These are phyloP conservation scores for Coemansia sp. DNA, from an alignment of 192 early-diverging fungal genomes.

Conservation along the genomic window DNA sequence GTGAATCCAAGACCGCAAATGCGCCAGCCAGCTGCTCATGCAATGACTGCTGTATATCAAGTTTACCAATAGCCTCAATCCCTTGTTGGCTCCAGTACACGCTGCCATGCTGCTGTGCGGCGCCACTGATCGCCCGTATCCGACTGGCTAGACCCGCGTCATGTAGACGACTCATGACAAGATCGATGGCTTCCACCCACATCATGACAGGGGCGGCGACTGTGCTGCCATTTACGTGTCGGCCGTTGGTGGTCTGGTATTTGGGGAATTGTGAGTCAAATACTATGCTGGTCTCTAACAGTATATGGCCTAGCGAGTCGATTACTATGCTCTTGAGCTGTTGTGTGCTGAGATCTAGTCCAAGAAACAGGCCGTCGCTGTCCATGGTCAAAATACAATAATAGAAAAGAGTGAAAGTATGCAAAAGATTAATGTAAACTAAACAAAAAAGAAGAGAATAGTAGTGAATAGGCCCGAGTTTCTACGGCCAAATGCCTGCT, in stretches of 20 bases:
- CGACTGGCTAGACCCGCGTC: conserved; percentile 35
- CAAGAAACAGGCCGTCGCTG: conserved; percentile 59
- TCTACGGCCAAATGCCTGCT: not conserved
- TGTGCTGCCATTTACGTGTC: conserved; percentile 51
- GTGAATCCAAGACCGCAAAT: conserved; percentile 57
- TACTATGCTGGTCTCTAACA: conserved; percentile 59
- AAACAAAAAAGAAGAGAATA: not conserved
- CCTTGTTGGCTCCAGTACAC: conserved; percentile 73
- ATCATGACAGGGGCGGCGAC: conserved; percentile 72
- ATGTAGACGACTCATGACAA: conserved; percentile 59
- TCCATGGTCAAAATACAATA: conserved; percentile 5
- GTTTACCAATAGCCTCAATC: conserved; percentile 31
- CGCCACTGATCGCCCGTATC: conserved; percentile 65
- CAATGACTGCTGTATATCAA: conserved; percentile 51
- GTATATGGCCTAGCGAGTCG: conserved; percentile 23
- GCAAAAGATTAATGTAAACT: not conserved
- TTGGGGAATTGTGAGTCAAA: conserved; percentile 69
- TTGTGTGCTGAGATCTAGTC: conserved; percentile 78
- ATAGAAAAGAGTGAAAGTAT: not conserved
- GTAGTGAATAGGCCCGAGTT: not conserved
- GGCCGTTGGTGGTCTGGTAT: conserved; percentile 57
- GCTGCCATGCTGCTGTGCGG: conserved; percentile 86
- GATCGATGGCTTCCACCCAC: conserved; percentile 79
- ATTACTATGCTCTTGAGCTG: conserved; percentile 72
- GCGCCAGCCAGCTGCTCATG: conserved; percentile 63